Evolutionary conservation across 1,139 yeast species (phyloP).

Genomic region (Trichomonascaceae sp.): DNA sequence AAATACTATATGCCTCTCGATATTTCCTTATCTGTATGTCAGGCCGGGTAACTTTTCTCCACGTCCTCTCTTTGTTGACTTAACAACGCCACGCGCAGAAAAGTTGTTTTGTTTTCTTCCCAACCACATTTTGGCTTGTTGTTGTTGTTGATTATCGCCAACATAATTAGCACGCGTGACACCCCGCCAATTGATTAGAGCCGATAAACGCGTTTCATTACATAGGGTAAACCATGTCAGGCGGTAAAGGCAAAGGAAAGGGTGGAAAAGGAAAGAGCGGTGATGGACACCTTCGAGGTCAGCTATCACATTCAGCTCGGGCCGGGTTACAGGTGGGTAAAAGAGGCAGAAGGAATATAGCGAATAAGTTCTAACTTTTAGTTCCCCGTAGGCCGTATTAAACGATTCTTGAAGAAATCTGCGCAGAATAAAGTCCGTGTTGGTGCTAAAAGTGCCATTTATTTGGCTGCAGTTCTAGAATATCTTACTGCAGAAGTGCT

Average conservation of each 20-base stretch:
- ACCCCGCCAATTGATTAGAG: neutral
- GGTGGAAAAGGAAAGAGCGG: slow-evolving; percentile 79
- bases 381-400: slow-evolving; percentile 98
- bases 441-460: slow-evolving; percentile 96
- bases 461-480: slow-evolving; percentile 93
- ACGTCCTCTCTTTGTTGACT: neutral
- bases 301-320: slow-evolving; percentile 80
- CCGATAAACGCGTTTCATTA: neutral
- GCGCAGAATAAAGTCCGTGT: slow-evolving; percentile 94
- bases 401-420: slow-evolving; percentile 85
- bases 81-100: neutral
- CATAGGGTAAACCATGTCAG: slow-evolving; percentile 57
- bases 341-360: too few relatives aligned
- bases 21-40: too few relatives aligned
- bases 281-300: slow-evolving; percentile 39
- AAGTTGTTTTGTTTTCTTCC: slow-evolving; percentile 7
- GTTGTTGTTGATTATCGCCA: slow-evolving; percentile 2
- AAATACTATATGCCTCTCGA: slow-evolving; percentile 1
- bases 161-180: slow-evolving; percentile 1
- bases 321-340: slow-evolving; percentile 72
- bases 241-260: slow-evolving; percentile 87
- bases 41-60: neutral
- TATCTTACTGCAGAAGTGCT: slow-evolving; percentile 97
- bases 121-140: slow-evolving; percentile 9
- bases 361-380: neutral